These are phyloP conservation scores for Fusarium buxicola DNA, from an alignment of 2,329 filamentous ascomycete species.

Conservation along the genomic window DNA sequence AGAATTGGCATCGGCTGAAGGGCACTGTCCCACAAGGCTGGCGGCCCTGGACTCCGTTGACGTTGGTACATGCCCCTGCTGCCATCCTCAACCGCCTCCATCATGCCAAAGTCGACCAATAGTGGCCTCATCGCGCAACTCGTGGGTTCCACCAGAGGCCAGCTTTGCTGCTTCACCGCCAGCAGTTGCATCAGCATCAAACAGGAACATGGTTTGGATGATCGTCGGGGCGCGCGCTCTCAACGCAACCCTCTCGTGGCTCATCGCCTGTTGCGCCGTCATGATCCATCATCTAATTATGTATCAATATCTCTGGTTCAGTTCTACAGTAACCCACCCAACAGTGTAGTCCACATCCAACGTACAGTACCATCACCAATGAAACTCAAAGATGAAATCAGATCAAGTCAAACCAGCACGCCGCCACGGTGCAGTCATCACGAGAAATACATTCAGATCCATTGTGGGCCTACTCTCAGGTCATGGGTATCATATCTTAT, in stretches of 20 bases:
- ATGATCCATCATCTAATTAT: neutral
- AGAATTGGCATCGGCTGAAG: no score
- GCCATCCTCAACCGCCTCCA: neutral
- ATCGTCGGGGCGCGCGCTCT: neutral
- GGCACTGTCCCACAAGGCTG: constrained; percentile 5
- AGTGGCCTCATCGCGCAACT: constrained; percentile 12
- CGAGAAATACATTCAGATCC: constrained; percentile 11
- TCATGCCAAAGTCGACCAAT: constrained; percentile 26
- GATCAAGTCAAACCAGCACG: constrained; percentile 7
- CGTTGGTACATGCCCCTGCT: constrained; percentile 3
- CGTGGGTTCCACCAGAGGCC: constrained; percentile 20
- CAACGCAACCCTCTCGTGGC: neutral
- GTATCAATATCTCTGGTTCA: no score
- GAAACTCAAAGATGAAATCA: neutral
- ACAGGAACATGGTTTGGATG: neutral
- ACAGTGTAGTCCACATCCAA: neutral
- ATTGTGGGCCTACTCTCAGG: constrained; percentile 19
- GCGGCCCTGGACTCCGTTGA: neutral
- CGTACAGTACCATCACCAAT: constrained; percentile 9
- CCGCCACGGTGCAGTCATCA: constrained; percentile 3
- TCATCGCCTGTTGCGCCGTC: neutral
- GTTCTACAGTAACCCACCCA: neutral
- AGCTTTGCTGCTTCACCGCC: constrained; percentile 13
- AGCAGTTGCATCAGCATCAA: neutral
- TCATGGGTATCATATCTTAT: constrained; percentile 45